Evolutionary conservation across 352 stramenopile genomes (phyloP), one percentile per base, ranked within the genome.

Genomic region (Globisporangium radiosum): DNA sequence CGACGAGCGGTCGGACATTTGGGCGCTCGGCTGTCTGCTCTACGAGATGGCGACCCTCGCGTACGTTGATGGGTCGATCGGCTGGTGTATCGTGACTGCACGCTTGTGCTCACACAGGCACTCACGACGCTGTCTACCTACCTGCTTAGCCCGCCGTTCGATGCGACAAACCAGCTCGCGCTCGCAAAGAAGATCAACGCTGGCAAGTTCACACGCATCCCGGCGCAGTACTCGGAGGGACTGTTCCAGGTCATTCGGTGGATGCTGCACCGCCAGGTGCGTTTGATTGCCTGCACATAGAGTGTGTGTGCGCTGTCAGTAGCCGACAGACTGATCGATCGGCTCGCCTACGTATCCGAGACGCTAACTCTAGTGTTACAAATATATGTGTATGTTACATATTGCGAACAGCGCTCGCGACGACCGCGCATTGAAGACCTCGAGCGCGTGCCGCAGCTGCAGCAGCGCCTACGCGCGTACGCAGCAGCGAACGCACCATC

Each of bases 121-220:
- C 25, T 33, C 25, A 33, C 25, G 25, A 33, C 25, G 25, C 25
- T 33, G 25, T 33, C 25, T 33, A 33, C 25, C 25, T 33, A 3
- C 25, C 2, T 33, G 25, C 44, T 17, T n/a, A 85, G 79, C 8
- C 92, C 91, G 36, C 92, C 92, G 43, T 98, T 98, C 62, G 88
- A 97, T 48, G 92, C 90, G 9, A 91, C 85, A 5, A 97, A 97
- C 67, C 90, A 97, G 61, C 68, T 97, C 33, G 86, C 90, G 56
- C 69, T 98, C 15, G 90, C 91, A 39, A 95, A 97, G 69, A 97
- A 97, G 61, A 98, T 98, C 71, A 97, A 96, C 57, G 84, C 87
- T 36, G 88, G 90, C 66, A 94, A 94, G 64, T 97, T 97, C 62
- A 78, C 77, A 36, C 85, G 88, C 37, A 97, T 98, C 61, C 90